These are phyloP conservation scores for Russula compacta DNA, from an alignment of 768 basidiomycete species.

Conservation along the genomic window DNA sequence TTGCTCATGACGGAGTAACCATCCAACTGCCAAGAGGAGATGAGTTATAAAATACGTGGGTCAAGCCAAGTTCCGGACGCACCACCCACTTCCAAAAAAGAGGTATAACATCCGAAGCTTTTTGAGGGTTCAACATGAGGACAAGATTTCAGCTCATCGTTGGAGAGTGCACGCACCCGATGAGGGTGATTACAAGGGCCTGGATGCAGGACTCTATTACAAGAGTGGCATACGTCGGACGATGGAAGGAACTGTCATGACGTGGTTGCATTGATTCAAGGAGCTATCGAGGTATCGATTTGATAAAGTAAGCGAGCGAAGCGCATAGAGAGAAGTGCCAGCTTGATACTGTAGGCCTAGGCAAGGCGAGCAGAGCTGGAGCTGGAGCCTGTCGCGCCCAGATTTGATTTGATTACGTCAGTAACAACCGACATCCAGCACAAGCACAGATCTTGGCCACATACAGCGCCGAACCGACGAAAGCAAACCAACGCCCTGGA, in stretches of 20 bases:
- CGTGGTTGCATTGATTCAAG: background rate
- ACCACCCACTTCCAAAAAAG: conserved; percentile 18
- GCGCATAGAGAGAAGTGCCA: too few relatives aligned
- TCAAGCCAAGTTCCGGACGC: background rate
- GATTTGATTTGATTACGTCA: conserved; percentile 1
- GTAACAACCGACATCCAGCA: too few relatives aligned
- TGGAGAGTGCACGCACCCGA: conserved; percentile 8
- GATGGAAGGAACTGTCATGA: background rate
- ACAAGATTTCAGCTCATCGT: background rate
- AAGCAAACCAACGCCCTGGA: background rate
- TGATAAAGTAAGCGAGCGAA: too few relatives aligned
- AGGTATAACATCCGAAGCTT: conserved; percentile 16
- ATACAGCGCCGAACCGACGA: too few relatives aligned
- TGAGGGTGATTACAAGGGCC: conserved; percentile 9
- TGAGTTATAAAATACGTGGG: background rate
- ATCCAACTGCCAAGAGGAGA: conserved; percentile 10
- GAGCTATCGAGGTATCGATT: too few relatives aligned
- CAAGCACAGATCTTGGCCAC: background rate
- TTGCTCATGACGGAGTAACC: conserved; percentile 8
- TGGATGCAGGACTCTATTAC: conserved; percentile 13
- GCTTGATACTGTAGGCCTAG: too few relatives aligned
- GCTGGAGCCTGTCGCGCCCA: too few relatives aligned
- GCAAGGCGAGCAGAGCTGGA: too few relatives aligned
- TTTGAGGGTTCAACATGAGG: background rate
- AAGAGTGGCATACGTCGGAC: background rate